Evolutionary conservation across 768 basidiomycete species (phyloP).

Genomic region (Kockovaella imperatae): DNA sequence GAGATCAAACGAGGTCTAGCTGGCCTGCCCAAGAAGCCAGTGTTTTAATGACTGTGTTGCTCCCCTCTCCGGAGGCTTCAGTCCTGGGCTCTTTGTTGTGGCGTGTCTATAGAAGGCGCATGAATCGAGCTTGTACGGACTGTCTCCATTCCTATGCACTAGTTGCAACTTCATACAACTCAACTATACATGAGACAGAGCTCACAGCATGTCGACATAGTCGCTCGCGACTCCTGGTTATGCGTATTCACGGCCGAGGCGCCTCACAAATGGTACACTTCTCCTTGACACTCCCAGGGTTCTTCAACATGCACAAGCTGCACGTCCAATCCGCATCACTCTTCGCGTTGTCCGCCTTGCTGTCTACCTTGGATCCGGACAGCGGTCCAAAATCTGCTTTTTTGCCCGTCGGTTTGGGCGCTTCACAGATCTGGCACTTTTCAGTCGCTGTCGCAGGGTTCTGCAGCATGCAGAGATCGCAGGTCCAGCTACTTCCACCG

Average conservation of each 20-base stretch:
- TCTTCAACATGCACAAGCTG: conserved; percentile 50
- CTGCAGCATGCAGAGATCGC: conserved; percentile 51
- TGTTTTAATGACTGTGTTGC: conserved; percentile 4
- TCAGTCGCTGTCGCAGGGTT: conserved; percentile 47
- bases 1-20: conserved; percentile 13
- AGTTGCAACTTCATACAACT: too few relatives aligned
- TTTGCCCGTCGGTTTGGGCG: conserved; percentile 33
- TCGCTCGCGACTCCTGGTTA: too few relatives aligned
- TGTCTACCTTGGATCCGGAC: too few relatives aligned
- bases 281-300: conserved; percentile 45
- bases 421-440: conserved; percentile 51
- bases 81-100: too few relatives aligned
- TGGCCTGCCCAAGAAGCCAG: conserved; percentile 30
- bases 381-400: background rate
- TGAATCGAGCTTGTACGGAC: too few relatives aligned
- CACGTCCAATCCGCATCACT: conserved; percentile 54
- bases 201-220: too few relatives aligned
- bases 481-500: conserved; percentile 51
- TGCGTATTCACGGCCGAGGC: too few relatives aligned
- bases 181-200: too few relatives aligned
- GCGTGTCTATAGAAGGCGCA: too few relatives aligned
- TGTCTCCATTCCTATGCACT: background rate
- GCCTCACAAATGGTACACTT: conserved; percentile 52
- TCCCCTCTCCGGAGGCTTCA: background rate
- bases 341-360: too few relatives aligned